A percentile compares a stretch with the other conserved stretches of the same genome.
Evolutionary conservation across 2,329 filamentous ascomycete species (phyloP).

Genomic region (Aureobasidium sp.): DNA sequence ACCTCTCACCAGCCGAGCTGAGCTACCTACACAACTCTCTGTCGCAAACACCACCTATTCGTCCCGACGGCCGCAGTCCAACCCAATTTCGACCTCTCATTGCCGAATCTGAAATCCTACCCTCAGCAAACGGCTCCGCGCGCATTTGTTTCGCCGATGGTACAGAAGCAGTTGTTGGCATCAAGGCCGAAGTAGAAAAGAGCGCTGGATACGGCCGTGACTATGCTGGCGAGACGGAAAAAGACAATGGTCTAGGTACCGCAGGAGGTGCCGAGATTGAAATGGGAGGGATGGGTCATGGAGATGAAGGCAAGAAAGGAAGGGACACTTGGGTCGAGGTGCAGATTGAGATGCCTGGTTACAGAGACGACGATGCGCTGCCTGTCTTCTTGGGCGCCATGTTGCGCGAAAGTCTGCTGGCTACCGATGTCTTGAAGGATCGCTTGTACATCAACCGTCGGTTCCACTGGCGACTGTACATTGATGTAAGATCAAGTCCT

Average conservation of each 20-base stretch:
- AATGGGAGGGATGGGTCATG: slow-evolving; percentile 33
- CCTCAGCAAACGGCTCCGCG: slow-evolving; percentile 84
- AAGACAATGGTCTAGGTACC: slow-evolving; percentile 18
- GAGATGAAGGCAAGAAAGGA: slow-evolving; percentile 22
- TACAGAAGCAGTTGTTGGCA: slow-evolving; percentile 89
- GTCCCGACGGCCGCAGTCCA: slow-evolving; percentile 74
- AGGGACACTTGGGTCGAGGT: slow-evolving; percentile 72
- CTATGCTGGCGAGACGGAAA: slow-evolving; percentile 21
- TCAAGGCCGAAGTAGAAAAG: slow-evolving; percentile 90
- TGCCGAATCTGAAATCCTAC: slow-evolving; percentile 85
- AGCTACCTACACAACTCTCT: slow-evolving; percentile 90
- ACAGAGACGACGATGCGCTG: slow-evolving; percentile 82
- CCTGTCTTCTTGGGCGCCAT: slow-evolving; percentile 84
- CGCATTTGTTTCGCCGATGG: slow-evolving; percentile 92
- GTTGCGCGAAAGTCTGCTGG: slow-evolving; percentile 78
- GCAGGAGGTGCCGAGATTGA: slow-evolving; percentile 35
- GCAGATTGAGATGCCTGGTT: slow-evolving; percentile 83
- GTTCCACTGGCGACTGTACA: slow-evolving; percentile 94
- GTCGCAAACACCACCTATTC: slow-evolving; percentile 71
- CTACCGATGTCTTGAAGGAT: slow-evolving; percentile 58
- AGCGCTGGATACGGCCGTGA: slow-evolving; percentile 36
- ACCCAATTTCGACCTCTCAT: slow-evolving; percentile 85
- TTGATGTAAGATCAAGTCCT: slow-evolving; percentile 62
- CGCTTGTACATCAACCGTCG: slow-evolving; percentile 79
- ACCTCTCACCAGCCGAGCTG: slow-evolving; percentile 91